Conservation (phyloP, 768 basidiomycete genomes). For the Phlegmacium glaucopus region DNA sequence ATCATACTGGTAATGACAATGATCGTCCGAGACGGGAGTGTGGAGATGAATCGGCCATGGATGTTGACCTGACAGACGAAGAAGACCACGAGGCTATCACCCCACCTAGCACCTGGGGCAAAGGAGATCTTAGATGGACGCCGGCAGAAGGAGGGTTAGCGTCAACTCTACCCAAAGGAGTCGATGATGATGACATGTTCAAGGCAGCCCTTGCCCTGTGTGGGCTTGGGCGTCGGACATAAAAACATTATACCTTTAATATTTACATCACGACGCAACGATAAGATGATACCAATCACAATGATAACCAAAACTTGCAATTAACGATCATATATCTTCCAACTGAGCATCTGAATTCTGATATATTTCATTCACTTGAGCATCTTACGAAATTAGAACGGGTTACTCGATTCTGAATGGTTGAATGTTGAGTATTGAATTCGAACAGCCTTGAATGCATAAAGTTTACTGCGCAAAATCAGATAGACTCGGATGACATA, state of each 20-base stretch:
- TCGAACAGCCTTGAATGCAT: too few species aligned
- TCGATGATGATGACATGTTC: slow-evolving; percentile 65
- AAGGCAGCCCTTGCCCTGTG: slow-evolving; percentile 66
- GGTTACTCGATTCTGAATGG: too few species aligned
- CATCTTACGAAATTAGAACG: too few species aligned
- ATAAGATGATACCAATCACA: too few species aligned
- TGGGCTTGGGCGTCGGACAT: slow-evolving; percentile 40
- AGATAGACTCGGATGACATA: too few species aligned
- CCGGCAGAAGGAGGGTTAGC: slow-evolving; percentile 15
- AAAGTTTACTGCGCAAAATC: too few species aligned
- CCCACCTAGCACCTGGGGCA: slow-evolving; percentile 50
- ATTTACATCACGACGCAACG: background rate
- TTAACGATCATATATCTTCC: too few species aligned
- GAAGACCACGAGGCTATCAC: slow-evolving; percentile 66
- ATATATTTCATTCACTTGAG: too few species aligned
- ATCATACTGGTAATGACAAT: background rate
- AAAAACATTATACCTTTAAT: slow-evolving; percentile 6
- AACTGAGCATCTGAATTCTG: too few species aligned
- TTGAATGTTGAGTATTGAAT: too few species aligned
- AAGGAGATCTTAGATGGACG: slow-evolving; percentile 38
- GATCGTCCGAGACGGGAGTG: slow-evolving; percentile 6
- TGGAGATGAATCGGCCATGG: slow-evolving; percentile 2
- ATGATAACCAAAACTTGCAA: too few species aligned
- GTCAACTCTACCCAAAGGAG: slow-evolving; percentile 17
- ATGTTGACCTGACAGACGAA: slow-evolving; percentile 46